These are phyloP conservation scores for Ustulina deusta DNA, from an alignment of 2,329 filamentous ascomycete species.

Conservation along the genomic window DNA sequence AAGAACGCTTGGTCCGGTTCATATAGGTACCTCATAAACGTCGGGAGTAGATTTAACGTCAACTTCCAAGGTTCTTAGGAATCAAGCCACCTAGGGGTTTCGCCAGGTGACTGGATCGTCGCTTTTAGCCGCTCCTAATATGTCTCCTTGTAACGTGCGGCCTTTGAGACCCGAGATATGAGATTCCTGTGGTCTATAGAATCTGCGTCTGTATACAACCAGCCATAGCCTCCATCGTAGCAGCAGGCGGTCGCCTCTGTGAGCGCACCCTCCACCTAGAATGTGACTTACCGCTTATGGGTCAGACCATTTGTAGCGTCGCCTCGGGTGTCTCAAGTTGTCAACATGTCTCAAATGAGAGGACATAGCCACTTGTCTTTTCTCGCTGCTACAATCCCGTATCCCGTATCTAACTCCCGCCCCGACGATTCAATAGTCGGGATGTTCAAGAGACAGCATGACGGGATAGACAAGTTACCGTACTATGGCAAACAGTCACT, in stretches of 20 bases:
- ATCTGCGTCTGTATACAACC: background rate
- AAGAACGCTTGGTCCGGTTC: background rate
- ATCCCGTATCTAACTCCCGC: background rate
- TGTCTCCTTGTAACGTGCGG: background rate
- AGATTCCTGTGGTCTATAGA: background rate
- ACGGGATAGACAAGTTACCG: background rate
- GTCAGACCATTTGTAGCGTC: background rate
- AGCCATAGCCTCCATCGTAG: background rate
- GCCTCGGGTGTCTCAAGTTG: background rate
- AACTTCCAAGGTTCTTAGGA: background rate
- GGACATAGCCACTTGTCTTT: background rate
- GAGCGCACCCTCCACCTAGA: conserved; percentile 1
- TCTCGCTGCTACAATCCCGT: background rate
- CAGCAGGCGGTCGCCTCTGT: no score
- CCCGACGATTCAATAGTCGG: background rate
- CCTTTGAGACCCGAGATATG: background rate
- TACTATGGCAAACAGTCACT: background rate
- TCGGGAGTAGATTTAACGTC: background rate
- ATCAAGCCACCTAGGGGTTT: background rate
- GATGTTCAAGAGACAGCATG: background rate
- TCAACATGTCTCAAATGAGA: conserved; percentile 15
- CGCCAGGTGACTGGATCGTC: background rate
- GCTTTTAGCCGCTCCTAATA: background rate
- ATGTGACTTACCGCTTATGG: conserved; percentile 2
- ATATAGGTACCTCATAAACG: background rate